Percentiles rank a stretch among this genome's conserved stretches.
Conservation (phyloP, 768 basidiomycete species). For the Sarcomyxa edulis region DNA sequence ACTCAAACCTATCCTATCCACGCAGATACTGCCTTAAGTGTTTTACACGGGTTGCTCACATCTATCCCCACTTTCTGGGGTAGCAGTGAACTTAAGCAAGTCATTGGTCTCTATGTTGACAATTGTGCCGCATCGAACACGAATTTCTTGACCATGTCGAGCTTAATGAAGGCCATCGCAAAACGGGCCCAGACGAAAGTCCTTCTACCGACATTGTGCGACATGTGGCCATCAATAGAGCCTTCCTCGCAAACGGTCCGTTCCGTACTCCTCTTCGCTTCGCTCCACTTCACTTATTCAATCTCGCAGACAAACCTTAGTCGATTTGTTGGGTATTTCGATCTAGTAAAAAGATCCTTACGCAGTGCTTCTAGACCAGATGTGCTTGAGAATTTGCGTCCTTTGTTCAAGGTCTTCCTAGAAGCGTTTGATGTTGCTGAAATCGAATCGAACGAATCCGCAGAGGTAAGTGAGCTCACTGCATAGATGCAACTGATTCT, state of each 20-base stretch:
- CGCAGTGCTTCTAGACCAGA: constrained; percentile 58
- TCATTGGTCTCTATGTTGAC: constrained; percentile 55
- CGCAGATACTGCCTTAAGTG: constrained; percentile 30
- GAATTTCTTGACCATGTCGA: constrained; percentile 27
- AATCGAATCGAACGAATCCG: constrained; percentile 15
- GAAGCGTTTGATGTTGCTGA: constrained; percentile 63
- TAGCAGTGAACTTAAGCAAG: constrained; percentile 45
- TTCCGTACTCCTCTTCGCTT: too few relatives aligned
- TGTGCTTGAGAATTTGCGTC: constrained; percentile 60
- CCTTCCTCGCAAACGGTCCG: constrained; percentile 32
- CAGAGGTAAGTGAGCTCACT: constrained; percentile 22
- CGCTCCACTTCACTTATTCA: too few relatives aligned
- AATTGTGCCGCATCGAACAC: constrained; percentile 27
- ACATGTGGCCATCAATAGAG: constrained; percentile 44
- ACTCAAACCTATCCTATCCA: too few relatives aligned
- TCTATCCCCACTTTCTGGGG: constrained; percentile 85
- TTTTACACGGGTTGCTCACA: constrained; percentile 64
- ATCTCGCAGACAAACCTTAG: constrained; percentile 7
- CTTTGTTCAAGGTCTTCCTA: constrained; percentile 74
- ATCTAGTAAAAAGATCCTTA: constrained; percentile 59
- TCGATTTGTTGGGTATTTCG: constrained; percentile 54
- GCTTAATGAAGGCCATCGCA: constrained; percentile 57
- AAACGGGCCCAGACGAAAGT: constrained; percentile 67
- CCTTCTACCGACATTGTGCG: constrained; percentile 59
- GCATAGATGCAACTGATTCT: too few relatives aligned